These are phyloP conservation scores for Hypocreales sp. DNA, from an alignment of 2,329 filamentous ascomycete species.

Conservation along the genomic window DNA sequence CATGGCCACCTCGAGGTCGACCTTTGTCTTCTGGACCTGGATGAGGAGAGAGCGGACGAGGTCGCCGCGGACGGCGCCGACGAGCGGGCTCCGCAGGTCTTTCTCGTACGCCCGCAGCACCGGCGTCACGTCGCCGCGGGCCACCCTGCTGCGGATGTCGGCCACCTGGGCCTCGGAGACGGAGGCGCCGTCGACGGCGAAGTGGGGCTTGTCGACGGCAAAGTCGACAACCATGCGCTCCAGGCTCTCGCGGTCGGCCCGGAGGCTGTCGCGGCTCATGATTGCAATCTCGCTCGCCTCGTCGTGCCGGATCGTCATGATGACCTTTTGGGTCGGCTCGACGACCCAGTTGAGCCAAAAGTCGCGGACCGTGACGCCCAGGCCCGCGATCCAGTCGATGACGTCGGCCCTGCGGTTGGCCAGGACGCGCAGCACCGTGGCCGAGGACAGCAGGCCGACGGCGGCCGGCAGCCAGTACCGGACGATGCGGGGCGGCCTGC, in stretches of 20 bases:
- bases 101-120: slow-evolving; percentile 84
- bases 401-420: slow-evolving; percentile 64
- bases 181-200: slow-evolving; percentile 29
- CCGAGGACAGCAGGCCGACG: slow-evolving; percentile 62
- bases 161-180: slow-evolving; percentile 56
- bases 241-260: slow-evolving; percentile 77
- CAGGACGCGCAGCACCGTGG: slow-evolving; percentile 68
- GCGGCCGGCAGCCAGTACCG: slow-evolving; percentile 80
- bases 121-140: slow-evolving; percentile 83
- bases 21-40: slow-evolving; percentile 97
- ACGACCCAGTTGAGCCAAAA: slow-evolving; percentile 97
- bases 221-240: slow-evolving; percentile 99
- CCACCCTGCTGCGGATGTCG: slow-evolving; percentile 63
- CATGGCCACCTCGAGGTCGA: slow-evolving; percentile 92
- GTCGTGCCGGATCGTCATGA: slow-evolving; percentile 88
- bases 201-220: slow-evolving; percentile 63
- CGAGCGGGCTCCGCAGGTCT: slow-evolving; percentile 68
- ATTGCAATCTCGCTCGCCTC: slow-evolving; percentile 87
- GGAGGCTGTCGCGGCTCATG: slow-evolving; percentile 85
- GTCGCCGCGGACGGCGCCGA: slow-evolving; percentile 72
- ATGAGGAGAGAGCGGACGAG: slow-evolving; percentile 83
- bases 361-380: slow-evolving; percentile 66
- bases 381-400: slow-evolving; percentile 59
- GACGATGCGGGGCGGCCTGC: slow-evolving; percentile 57
- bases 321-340: slow-evolving; percentile 65